Conservation (phyloP, 2,329 filamentous ascomycete species). For the Helicocarpus griseus region DNA sequence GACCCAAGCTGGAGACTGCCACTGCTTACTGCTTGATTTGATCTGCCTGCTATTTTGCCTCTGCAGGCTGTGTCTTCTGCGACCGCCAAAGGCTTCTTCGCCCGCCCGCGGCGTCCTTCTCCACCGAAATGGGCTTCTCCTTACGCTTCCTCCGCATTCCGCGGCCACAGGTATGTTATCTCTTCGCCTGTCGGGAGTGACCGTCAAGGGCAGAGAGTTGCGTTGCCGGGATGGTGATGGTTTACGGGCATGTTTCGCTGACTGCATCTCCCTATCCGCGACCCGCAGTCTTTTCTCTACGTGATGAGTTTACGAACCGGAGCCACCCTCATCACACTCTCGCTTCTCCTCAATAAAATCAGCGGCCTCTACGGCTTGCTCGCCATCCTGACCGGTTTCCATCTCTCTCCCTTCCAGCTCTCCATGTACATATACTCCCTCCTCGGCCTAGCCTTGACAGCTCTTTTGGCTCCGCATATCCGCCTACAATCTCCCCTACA, state of each 20-base stretch:
- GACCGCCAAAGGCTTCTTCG: background rate
- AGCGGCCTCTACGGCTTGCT: conserved; percentile 85
- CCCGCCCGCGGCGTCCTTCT: background rate
- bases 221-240: no score
- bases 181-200: background rate
- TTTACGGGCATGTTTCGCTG: background rate
- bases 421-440: conserved; percentile 89
- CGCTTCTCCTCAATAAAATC: conserved; percentile 83
- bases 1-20: background rate
- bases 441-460: conserved; percentile 55
- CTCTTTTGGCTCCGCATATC: conserved; percentile 68
- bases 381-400: conserved; percentile 76
- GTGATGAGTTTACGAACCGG: conserved; percentile 79
- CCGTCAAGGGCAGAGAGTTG: no score
- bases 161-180: conserved; percentile 37
- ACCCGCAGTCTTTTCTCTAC: conserved; percentile 66
- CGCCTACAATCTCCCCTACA: conserved; percentile 69
- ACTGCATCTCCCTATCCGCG: conserved; percentile 2
- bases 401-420: conserved; percentile 71
- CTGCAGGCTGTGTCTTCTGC: background rate
- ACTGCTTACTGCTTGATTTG: background rate
- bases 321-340: conserved; percentile 72
- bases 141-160: conserved; percentile 38
- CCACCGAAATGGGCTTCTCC: conserved; percentile 27
- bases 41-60: background rate